phyloP scores from a whole-genome alignment of 2,329 filamentous ascomycete species.

The Daldinia eschscholtzii region DNA sequence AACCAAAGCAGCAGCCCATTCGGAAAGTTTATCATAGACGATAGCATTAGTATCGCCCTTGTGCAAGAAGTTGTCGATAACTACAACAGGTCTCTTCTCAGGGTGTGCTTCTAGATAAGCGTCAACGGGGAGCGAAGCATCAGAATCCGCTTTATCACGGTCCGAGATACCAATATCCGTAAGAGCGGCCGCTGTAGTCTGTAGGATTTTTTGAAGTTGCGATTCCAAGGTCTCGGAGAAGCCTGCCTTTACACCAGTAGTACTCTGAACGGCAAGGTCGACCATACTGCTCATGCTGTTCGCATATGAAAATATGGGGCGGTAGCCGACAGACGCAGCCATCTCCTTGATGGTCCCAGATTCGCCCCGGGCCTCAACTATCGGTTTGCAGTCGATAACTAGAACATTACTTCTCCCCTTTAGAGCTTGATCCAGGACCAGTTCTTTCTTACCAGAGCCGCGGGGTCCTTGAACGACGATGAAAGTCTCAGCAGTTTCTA shows the following conservation, averaged over 20 bases:
- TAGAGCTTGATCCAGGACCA: constrained; percentile 87
- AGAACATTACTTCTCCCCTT: constrained; percentile 81
- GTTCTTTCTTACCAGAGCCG: constrained; percentile 89
- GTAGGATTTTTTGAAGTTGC: constrained; percentile 89
- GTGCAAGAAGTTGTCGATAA: constrained; percentile 92
- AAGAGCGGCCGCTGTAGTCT: constrained; percentile 83
- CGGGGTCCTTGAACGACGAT: constrained; percentile 93
- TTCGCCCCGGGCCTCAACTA: constrained; percentile 91
- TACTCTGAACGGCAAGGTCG: constrained; percentile 92
- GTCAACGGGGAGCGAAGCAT: constrained; percentile 80
- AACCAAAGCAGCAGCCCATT: constrained; percentile 90
- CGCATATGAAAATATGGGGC: constrained; percentile 95
- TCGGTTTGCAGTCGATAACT: constrained; percentile 91
- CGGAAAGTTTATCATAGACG: constrained; percentile 84
- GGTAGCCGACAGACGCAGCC: constrained; percentile 86
- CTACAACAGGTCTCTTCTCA: constrained; percentile 82
- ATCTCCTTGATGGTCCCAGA: constrained; percentile 85
- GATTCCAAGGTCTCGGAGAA: constrained; percentile 94
- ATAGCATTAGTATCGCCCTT: constrained; percentile 75
- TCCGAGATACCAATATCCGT: constrained; percentile 79
- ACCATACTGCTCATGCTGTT: constrained; percentile 94
- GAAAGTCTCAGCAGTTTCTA: constrained; percentile 90
- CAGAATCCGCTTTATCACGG: constrained; percentile 79
- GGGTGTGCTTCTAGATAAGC: constrained; percentile 92
- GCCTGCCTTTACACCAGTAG: constrained; percentile 92